Base-by-base conservation (phyloP, 2,329 filamentous ascomycete genomes). In the Sclerotinia minor region DNA sequence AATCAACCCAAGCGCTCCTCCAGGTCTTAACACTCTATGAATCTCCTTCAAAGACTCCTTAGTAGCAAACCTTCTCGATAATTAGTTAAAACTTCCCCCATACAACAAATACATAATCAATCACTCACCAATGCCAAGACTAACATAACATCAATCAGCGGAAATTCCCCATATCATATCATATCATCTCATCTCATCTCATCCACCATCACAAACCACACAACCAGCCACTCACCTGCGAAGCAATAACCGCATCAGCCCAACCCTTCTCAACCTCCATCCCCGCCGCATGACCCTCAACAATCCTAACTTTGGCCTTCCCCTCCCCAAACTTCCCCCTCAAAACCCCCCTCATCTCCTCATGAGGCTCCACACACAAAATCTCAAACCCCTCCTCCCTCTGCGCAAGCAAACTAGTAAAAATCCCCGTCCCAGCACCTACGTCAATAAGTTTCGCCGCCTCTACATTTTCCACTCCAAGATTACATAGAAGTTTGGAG, bases 351-450 rank as follows among this genome's bases (percentile, higher is more conserved):
- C 89, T 81, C 89, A 92, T 92, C n/a, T 81, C 83, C 67, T 79
- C 79, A 73, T 90, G 85, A 32, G 89, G 89, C 77, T 91, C 84
- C 60, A 92, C 80, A 58, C 88, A 84, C 57, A 87, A 74, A 70
- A 92, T 80, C 44, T 81, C 76, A 77, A 84, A 91, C 8, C 78
- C 75, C 77, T 92, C 90, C 0, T 82, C 79, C 41, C 88, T 80
- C 19, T 77, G 79, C 8, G 86, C 84, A 45, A 92, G 80, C 24
- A 83, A 73, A 76, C 89, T 86, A 0, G 89, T 91, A 74, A 91
- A 88, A 74, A 91, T 91, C 35, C 89, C 89, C 0, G 89, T 91
- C 0, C 89, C 89, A 3, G 88, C 87, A 1, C 84, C 89, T 24
- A 92, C 80, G 75, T 92, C 89, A 32, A 91, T 76, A 52, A 91